phyloP scores from a whole-genome alignment of 176 grass and related monocot species.

The Microstegium vimineum region DNA sequence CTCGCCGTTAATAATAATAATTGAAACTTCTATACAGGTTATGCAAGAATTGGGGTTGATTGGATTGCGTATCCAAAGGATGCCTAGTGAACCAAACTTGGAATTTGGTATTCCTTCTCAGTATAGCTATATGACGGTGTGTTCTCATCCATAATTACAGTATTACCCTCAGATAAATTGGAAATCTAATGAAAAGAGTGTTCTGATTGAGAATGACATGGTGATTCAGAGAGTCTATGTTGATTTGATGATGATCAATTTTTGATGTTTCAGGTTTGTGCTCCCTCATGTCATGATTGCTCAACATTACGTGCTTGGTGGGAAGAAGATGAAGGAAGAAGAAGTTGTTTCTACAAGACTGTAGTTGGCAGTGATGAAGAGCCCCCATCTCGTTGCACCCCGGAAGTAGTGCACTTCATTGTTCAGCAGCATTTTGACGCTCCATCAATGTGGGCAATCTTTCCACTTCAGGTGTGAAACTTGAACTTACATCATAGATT shows the following conservation, averaged over 20 bases:
- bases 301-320: slow-evolving; percentile 96
- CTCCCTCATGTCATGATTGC: slow-evolving; percentile 98
- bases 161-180: neutral
- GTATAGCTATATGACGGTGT: slow-evolving; percentile 95
- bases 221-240: neutral
- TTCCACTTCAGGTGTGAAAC: slow-evolving; percentile 79
- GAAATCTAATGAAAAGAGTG: neutral
- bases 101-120: slow-evolving; percentile 95
- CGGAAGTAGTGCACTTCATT: slow-evolving; percentile 80
- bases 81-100: slow-evolving; percentile 78
- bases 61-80: slow-evolving; percentile 95
- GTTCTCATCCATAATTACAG: slow-evolving; percentile 12
- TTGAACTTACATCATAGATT: slow-evolving; percentile 5
- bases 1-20: slow-evolving; percentile 27
- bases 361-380: slow-evolving; percentile 63
- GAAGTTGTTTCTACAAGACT: slow-evolving; percentile 58
- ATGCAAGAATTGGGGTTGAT: slow-evolving; percentile 99
- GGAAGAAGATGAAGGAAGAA: slow-evolving; percentile 90
- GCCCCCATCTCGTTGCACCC: slow-evolving; percentile 64
- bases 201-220: neutral
- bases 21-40: slow-evolving; percentile 50
- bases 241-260: slow-evolving; percentile 3
- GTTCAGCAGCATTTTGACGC: slow-evolving; percentile 81
- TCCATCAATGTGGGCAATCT: slow-evolving; percentile 98
- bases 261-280: slow-evolving; percentile 79